A percentile compares a stretch with the other conserved stretches of the same genome.
phyloP scores from a whole-genome alignment of 139 green algal species.

The Dunaliella primolecta region DNA sequence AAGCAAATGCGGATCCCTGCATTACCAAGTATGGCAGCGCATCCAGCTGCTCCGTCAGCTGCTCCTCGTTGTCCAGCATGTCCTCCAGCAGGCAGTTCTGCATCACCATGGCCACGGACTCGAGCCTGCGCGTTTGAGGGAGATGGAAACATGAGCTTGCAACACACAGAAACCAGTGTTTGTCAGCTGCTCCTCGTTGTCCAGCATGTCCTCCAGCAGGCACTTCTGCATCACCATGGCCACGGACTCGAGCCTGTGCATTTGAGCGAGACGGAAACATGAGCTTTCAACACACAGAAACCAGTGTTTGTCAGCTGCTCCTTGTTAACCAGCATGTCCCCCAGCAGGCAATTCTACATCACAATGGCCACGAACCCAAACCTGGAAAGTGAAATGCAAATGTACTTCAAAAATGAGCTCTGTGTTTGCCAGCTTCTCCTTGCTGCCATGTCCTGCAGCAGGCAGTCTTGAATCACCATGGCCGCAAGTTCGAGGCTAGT shows the following conservation, averaged over 20 bases:
- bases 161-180: too few species aligned
- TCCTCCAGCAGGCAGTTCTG: slow-evolving; percentile 69
- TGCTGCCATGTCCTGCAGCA: slow-evolving; percentile 84
- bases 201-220: slow-evolving; percentile 82
- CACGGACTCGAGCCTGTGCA: slow-evolving; percentile 74
- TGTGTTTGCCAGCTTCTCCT: slow-evolving; percentile 88
- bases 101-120: slow-evolving; percentile 70
- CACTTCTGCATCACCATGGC: slow-evolving; percentile 56
- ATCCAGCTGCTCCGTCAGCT: slow-evolving; percentile 92
- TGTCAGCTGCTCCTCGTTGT: slow-evolving; percentile 89
- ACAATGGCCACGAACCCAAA: slow-evolving; percentile 76
- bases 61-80: slow-evolving; percentile 91
- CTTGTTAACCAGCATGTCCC: slow-evolving; percentile 92
- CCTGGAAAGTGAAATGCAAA: too few species aligned
- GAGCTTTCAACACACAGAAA: too few species aligned
- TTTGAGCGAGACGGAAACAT: too few species aligned
- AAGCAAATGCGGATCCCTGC: too few species aligned
- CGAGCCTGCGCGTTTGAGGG: slow-evolving; percentile 49
- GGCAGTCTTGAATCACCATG: slow-evolving; percentile 54
- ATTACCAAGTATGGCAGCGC: slow-evolving; percentile 84
- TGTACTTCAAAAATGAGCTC: too few species aligned
- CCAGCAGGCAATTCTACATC: slow-evolving; percentile 47
- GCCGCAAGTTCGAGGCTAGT: slow-evolving; percentile 79
- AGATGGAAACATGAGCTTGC: background rate
- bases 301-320: slow-evolving; percentile 86